phyloP scores from a whole-genome alignment of 192 early-diverging fungal species.

The Coemansia sp. region DNA sequence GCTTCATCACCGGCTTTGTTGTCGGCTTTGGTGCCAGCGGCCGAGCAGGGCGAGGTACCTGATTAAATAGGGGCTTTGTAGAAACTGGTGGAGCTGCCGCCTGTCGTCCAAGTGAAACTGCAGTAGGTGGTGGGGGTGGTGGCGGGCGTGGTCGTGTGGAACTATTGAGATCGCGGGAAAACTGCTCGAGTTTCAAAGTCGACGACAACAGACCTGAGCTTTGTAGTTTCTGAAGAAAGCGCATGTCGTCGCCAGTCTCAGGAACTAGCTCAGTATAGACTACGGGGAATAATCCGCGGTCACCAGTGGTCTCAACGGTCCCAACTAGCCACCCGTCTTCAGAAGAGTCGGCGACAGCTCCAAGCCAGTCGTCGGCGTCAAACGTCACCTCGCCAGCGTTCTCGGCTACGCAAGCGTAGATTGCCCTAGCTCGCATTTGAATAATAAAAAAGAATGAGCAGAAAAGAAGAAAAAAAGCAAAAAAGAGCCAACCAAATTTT shows the following conservation, averaged over 20 bases:
- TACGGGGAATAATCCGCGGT: conserved; percentile 43
- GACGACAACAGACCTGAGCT: conserved; percentile 34
- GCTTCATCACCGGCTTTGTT: conserved; percentile 10
- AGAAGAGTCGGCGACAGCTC: conserved; percentile 17
- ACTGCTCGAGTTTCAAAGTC: conserved; percentile 22
- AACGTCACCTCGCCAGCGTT: conserved; percentile 49
- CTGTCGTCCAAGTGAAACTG: neutral
- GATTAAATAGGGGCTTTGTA: conserved; percentile 9
- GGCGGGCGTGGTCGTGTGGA: neutral
- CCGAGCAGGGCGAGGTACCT: neutral
- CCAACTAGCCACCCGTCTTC: conserved; percentile 48
- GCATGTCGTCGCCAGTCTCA: conserved; percentile 37
- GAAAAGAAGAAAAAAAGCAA: neutral
- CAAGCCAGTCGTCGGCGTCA: conserved; percentile 25
- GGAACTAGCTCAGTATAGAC: conserved; percentile 45
- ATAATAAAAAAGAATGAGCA: neutral
- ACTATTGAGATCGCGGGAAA: conserved; percentile 17
- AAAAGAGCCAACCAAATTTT: conserved; percentile 2
- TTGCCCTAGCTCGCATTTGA: conserved; percentile 40
- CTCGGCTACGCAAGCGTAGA: conserved; percentile 50
- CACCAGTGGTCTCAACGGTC: conserved; percentile 30
- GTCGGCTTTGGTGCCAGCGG: conserved; percentile 14
- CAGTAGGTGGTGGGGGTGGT: neutral
- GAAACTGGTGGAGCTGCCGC: neutral
- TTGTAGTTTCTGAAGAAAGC: conserved; percentile 27